Evolutionary conservation across 441 rosid genomes (phyloP), one percentile per base, ranked within the genome.

Genomic region (Populus hybrid): DNA sequence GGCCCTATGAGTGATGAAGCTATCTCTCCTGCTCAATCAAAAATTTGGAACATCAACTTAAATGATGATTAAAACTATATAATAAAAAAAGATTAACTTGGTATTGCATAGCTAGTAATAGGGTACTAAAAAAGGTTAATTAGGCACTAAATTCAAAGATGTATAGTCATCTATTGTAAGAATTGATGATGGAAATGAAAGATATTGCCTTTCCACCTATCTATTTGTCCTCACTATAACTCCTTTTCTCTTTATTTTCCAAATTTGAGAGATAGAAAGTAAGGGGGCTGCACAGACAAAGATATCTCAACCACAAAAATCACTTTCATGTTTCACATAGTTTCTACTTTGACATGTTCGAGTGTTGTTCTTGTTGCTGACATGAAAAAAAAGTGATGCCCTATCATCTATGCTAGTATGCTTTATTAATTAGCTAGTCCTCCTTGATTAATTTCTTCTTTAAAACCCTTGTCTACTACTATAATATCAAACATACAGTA

Each of bases 1-100:
- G 9, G 99, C 99, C 82, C 99, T 88, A 38, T 95, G 99, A 8
- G 98, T 95, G 38, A 95, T 87, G 85, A 95, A 95, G 81, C 98
- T 95, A 79, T 95, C 99, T 75, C 98, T 78, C 88, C 99, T 95
- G 88, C 85, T 74, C 80, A 70, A 61, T 35, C 66, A 63, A 73
- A 75, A 8, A 11, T 68, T 57, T 66, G 28, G 63, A 71, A 23
- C 66, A 61, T 21, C 24, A 61, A 20, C 21, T 57, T 20, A 57
- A 20, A 57, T 7, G 10, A 57, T 20, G 3, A 40, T 10, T 40
- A 3, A 75, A 64, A 68, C 14, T 14, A 69, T 9, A 46, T 10
- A 21, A n/a, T 9, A 23, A 24, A 35, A 32, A 10, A 21, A 34
- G 4, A 32, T 30, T 28, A 38, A 71, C 24, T 11, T 40, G 30